phyloP scores from a whole-genome alignment of 352 stramenopile genomes.

The Sclerospora graminicola region DNA sequence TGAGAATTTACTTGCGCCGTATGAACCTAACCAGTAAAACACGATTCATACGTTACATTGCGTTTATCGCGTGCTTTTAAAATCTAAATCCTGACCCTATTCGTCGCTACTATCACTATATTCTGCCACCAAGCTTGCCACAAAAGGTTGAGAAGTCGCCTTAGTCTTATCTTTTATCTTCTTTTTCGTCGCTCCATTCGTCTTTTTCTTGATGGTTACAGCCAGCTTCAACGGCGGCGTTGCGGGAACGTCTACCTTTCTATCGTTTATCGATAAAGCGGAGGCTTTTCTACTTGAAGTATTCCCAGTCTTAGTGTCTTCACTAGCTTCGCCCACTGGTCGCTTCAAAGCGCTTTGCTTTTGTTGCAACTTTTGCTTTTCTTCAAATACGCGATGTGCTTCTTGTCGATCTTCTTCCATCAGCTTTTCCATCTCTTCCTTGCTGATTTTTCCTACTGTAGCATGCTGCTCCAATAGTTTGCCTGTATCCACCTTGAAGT shows the following conservation, averaged over 20 bases:
- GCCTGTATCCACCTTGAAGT: slow-evolving; percentile 87
- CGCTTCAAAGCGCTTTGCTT: slow-evolving; percentile 17
- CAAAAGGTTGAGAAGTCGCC: slow-evolving; percentile 14
- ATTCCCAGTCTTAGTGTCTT: not conserved
- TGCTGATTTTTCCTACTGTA: slow-evolving; percentile 18
- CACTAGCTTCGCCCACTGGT: slow-evolving; percentile 9
- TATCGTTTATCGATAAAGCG: not conserved
- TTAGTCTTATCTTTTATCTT: slow-evolving; percentile 27
- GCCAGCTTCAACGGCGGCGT: slow-evolving; percentile 21
- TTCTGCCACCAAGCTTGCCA: slow-evolving; percentile 54
- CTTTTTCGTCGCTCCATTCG: slow-evolving; percentile 13
- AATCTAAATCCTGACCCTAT: slow-evolving; percentile 12
- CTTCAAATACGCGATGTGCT: slow-evolving; percentile 44
- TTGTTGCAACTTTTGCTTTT: slow-evolving; percentile 27
- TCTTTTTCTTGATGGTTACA: slow-evolving; percentile 29
- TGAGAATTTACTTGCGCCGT: slow-evolving; percentile 90
- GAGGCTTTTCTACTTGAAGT: not conserved
- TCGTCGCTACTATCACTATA: slow-evolving; percentile 73
- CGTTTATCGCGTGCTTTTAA: not conserved
- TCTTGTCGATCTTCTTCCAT: slow-evolving; percentile 38
- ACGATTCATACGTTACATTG: slow-evolving; percentile 1
- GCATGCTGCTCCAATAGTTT: slow-evolving; percentile 52
- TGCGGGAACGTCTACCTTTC: not conserved
- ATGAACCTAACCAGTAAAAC: slow-evolving; percentile 61
- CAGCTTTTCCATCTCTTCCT: slow-evolving; percentile 36